Evolutionary conservation across 371 early-diverging fungal genomes (phyloP).

Genomic region (Mortierella sp.): DNA sequence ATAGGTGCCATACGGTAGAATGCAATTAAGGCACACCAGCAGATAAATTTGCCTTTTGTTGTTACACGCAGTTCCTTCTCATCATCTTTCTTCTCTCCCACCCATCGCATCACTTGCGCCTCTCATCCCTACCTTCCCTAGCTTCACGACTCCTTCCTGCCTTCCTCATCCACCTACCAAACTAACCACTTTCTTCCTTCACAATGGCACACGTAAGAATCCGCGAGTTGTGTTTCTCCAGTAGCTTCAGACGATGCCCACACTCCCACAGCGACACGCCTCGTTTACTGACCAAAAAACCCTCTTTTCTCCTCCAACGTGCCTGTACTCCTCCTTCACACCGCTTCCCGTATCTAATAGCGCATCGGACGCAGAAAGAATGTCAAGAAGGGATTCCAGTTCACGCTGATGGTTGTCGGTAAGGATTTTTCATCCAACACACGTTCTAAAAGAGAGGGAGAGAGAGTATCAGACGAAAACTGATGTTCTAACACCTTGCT

Average conservation of each 20-base stretch:
- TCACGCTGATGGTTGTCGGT: slow-evolving; percentile 98
- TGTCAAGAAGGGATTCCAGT: slow-evolving; percentile 95
- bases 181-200: neutral
- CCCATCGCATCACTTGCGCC: slow-evolving; percentile 3
- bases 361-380: slow-evolving; percentile 88
- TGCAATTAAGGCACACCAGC: neutral
- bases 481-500: neutral
- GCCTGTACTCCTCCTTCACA: neutral
- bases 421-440: slow-evolving; percentile 45
- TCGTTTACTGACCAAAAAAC: too few species aligned
- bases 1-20: neutral
- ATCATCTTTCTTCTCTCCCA: slow-evolving; percentile 4
- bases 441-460: neutral
- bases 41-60: neutral
- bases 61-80: neutral
- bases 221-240: neutral
- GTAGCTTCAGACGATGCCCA: too few species aligned
- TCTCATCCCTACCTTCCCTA: neutral
- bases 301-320: too few species aligned
- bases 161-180: neutral
- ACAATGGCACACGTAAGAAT: slow-evolving; percentile 35
- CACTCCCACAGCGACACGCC: too few species aligned
- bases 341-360: slow-evolving; percentile 13
- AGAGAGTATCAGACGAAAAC: neutral
- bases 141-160: neutral